phyloP scores from a whole-genome alignment of 345 rosid genomes.

The Citrus australasica region DNA sequence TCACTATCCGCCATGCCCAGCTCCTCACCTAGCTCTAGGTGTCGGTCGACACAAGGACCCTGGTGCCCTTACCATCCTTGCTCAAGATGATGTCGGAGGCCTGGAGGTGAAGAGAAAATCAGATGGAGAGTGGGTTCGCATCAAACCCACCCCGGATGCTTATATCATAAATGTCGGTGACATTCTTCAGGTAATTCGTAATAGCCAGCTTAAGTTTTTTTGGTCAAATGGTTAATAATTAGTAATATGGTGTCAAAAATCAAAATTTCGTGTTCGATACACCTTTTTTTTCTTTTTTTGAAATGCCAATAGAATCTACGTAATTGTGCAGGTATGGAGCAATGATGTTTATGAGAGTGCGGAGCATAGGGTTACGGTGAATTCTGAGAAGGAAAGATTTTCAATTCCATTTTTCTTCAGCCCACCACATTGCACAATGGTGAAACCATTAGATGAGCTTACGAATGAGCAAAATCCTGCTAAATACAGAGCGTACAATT shows the following conservation, averaged over 20 bases:
- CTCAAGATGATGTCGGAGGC: constrained; percentile 36
- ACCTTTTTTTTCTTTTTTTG: too few relatives aligned
- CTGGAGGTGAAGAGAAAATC: constrained; percentile 32
- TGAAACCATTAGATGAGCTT: constrained; percentile 11
- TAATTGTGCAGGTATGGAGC: constrained; percentile 41
- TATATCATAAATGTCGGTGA: constrained; percentile 12
- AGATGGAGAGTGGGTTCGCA: constrained; percentile 30
- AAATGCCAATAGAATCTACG: background rate
- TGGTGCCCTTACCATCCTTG: constrained; percentile 28
- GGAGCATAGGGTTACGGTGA: constrained; percentile 47
- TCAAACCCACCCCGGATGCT: constrained; percentile 17
- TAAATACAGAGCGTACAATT: constrained; percentile 29
- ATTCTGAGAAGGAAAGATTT: constrained; percentile 42
- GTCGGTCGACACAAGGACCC: constrained; percentile 33
- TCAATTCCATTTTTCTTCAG: constrained; percentile 40
- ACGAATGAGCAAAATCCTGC: constrained; percentile 32
- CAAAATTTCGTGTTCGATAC: background rate
- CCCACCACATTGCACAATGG: constrained; percentile 31
- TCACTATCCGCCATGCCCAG: constrained; percentile 37
- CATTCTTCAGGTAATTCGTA: constrained; percentile 23
- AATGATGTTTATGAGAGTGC: constrained; percentile 46
- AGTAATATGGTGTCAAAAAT: background rate
- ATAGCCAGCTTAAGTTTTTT: background rate
- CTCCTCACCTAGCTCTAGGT: constrained; percentile 32
- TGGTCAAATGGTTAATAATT: background rate